Percentiles rank a stretch among this genome's conserved stretches.
These are phyloP conservation scores for Pestalotiopsis sp. DNA, from an alignment of 2,329 filamentous ascomycete species.

Conservation along the genomic window DNA sequence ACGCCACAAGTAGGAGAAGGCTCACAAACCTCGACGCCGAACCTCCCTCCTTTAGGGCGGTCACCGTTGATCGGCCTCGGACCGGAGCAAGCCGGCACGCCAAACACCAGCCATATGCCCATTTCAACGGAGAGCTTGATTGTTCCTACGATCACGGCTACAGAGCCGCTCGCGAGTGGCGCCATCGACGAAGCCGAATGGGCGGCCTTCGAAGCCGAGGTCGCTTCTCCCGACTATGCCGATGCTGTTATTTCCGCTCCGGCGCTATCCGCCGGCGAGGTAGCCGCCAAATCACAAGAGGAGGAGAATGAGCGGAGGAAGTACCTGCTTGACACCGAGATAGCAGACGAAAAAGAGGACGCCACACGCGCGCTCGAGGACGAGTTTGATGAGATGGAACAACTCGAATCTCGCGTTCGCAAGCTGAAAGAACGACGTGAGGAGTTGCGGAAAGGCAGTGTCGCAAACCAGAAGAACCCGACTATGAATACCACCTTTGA, in stretches of 20 bases:
- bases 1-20: conserved; percentile 53
- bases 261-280: conserved; percentile 65
- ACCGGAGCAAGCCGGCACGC: conserved; percentile 18
- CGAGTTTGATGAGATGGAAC: conserved; percentile 83
- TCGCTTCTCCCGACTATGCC: conserved; percentile 50
- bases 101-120: conserved; percentile 17
- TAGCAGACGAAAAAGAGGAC: conserved; percentile 74
- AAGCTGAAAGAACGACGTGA: conserved; percentile 73
- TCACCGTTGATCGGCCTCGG: conserved; percentile 37
- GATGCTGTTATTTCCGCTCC: conserved; percentile 70
- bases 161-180: conserved; percentile 1
- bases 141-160: conserved; percentile 12
- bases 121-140: conserved; percentile 26
- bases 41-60: conserved; percentile 36
- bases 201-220: conserved; percentile 85
- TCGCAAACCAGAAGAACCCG: conserved; percentile 19
- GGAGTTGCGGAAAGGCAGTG: conserved; percentile 54
- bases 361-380: conserved; percentile 72
- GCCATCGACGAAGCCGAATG: conserved; percentile 74
- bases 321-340: conserved; percentile 55
- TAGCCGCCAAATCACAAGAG: conserved; percentile 55
- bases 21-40: conserved; percentile 46
- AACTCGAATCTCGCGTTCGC: conserved; percentile 72
- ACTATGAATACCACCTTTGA: conserved; percentile 17
- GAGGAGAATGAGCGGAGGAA: conserved; percentile 53